phyloP scores from a whole-genome alignment of 176 grass and related monocot species.

The Oryza brachyantha region DNA sequence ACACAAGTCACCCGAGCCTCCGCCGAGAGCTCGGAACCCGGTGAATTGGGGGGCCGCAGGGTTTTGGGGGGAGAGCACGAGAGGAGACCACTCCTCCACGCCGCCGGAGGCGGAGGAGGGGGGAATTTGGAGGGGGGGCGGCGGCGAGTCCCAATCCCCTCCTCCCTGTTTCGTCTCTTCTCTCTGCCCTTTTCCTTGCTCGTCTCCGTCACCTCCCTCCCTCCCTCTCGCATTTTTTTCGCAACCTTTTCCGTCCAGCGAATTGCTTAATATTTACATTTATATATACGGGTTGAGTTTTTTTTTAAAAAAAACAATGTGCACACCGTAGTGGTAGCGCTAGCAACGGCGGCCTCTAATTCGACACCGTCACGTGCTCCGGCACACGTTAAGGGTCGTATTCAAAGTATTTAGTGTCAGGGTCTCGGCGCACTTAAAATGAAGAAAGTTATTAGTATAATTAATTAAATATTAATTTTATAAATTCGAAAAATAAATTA shows the following conservation, averaged over 20 bases:
- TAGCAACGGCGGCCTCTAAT: background rate
- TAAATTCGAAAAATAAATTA: no score
- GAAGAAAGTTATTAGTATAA: no score
- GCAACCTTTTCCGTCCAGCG: slow-evolving; percentile 22
- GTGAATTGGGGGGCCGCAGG: slow-evolving; percentile 15
- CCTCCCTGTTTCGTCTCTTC: slow-evolving; percentile 33
- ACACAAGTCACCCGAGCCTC: background rate
- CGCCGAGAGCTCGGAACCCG: slow-evolving; percentile 29
- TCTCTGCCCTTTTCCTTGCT: slow-evolving; percentile 23
- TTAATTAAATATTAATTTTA: no score
- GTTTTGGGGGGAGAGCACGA: slow-evolving; percentile 10
- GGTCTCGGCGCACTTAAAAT: no score
- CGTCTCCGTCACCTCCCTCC: slow-evolving; percentile 48
- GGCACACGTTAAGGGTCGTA: background rate
- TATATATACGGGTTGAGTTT: slow-evolving; percentile 1
- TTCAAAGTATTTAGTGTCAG: no score
- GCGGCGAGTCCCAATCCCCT: slow-evolving; percentile 50
- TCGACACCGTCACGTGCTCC: slow-evolving; percentile 3
- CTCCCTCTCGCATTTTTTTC: slow-evolving; percentile 21
- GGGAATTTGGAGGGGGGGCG: slow-evolving; percentile 42
- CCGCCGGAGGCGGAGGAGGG: slow-evolving; percentile 20
- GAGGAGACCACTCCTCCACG: background rate
- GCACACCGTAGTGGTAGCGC: background rate
- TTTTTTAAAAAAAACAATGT: background rate
- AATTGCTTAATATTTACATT: background rate